Percentiles rank a stretch among this genome's conserved stretches.
Evolutionary conservation across 2,329 filamentous ascomycete genomes (phyloP).

Genomic region (Talaromyces verruculosus): DNA sequence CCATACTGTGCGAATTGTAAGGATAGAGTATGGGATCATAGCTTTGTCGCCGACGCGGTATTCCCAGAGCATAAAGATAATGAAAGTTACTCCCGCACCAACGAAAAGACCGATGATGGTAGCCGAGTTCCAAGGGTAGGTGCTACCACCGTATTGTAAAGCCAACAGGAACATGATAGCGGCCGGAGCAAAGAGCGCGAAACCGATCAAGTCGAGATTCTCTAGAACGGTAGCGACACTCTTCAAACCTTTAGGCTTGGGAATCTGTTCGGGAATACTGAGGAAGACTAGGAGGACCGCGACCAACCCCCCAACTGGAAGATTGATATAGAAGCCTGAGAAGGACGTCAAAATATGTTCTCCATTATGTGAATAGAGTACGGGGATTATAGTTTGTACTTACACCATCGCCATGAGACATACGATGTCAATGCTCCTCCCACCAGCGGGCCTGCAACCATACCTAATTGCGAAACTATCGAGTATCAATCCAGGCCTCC

Average conservation of each 20-base stretch:
- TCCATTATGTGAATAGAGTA: too few species aligned
- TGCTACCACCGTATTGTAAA: slow-evolving; percentile 47
- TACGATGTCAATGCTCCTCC: slow-evolving; percentile 45
- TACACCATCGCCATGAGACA: slow-evolving; percentile 41
- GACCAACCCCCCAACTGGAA: slow-evolving; percentile 38
- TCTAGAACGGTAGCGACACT: neutral
- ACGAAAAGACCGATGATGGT: slow-evolving; percentile 51
- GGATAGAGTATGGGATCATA: slow-evolving; percentile 41
- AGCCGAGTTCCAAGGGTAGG: slow-evolving; percentile 39
- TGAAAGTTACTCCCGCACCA: slow-evolving; percentile 40
- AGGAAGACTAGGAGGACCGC: slow-evolving; percentile 34
- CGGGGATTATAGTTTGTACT: too few species aligned
- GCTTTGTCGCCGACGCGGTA: slow-evolving; percentile 44
- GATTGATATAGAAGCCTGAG: slow-evolving; percentile 42
- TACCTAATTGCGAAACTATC: slow-evolving; percentile 22
- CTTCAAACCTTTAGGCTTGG: slow-evolving; percentile 23
- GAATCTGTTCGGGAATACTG: slow-evolving; percentile 30
- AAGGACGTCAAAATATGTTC: too few species aligned
- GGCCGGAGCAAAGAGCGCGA: slow-evolving; percentile 39
- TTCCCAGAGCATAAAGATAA: slow-evolving; percentile 44
- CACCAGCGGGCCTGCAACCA: slow-evolving; percentile 38
- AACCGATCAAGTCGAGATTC: slow-evolving; percentile 46
- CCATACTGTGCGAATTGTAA: slow-evolving; percentile 42
- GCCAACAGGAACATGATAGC: slow-evolving; percentile 48
- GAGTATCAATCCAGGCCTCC: neutral